Conservation (phyloP, 495 filamentous ascomycete species). For the Penicillium herquei region DNA sequence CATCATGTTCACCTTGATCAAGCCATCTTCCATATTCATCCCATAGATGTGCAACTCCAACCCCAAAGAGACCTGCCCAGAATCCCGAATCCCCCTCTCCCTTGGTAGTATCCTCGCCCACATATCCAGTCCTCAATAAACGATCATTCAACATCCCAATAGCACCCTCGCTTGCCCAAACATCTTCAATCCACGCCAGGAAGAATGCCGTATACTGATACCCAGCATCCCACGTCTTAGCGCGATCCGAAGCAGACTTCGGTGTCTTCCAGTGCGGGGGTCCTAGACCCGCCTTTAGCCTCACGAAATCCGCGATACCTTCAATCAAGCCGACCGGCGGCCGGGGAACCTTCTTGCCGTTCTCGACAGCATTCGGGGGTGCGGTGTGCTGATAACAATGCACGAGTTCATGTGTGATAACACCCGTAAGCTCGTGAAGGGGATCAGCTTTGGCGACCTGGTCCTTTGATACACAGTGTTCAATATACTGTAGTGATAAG, state of each 20-base stretch:
- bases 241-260: constrained; percentile 44
- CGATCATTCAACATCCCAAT: constrained; percentile 72
- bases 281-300: constrained; percentile 66
- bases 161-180: constrained; percentile 68
- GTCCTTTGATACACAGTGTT: constrained; percentile 33
- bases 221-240: constrained; percentile 75
- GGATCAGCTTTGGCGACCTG: constrained; percentile 25
- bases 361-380: constrained; percentile 33
- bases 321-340: constrained; percentile 81
- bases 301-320: constrained; percentile 92
- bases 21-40: constrained; percentile 60
- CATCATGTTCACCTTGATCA: constrained; percentile 16
- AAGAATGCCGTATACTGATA: constrained; percentile 95
- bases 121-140: constrained; percentile 53
- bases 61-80: constrained; percentile 69
- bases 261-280: constrained; percentile 83
- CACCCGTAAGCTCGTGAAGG: constrained; percentile 70
- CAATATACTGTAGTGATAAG: constrained; percentile 76
- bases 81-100: constrained; percentile 48
- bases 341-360: constrained; percentile 12
- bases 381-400: constrained; percentile 91
- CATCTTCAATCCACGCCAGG: constrained; percentile 66
- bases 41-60: constrained; percentile 67
- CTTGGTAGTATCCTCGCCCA: constrained; percentile 26
- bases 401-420: constrained; percentile 89